Percentiles rank a stretch among this genome's conserved stretches.
Conservation (phyloP, 2,329 filamentous ascomycete genomes). For the Xylaria arbuscula region DNA sequence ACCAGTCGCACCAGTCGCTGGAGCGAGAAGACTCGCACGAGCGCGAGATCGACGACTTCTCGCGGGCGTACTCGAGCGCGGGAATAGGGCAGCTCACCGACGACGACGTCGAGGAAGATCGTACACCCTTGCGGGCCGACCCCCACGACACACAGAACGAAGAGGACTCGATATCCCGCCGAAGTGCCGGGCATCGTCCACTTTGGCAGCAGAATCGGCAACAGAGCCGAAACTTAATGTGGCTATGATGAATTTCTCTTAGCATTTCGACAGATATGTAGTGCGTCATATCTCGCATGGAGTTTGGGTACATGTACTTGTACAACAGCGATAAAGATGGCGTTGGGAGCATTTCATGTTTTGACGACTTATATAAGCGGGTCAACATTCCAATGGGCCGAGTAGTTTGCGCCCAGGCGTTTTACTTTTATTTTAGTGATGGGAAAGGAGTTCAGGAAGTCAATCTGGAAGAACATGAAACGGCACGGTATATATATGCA, state of each 20-base stretch:
- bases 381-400: background rate
- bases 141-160: slow-evolving; percentile 14
- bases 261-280: background rate
- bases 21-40: slow-evolving; percentile 56
- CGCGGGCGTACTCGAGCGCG: slow-evolving; percentile 55
- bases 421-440: background rate
- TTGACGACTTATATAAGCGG: slow-evolving; percentile 2
- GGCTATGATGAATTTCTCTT: slow-evolving; percentile 52
- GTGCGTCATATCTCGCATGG: background rate
- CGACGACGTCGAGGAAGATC: slow-evolving; percentile 51
- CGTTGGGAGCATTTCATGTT: background rate
- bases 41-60: slow-evolving; percentile 60
- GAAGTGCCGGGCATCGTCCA: slow-evolving; percentile 53
- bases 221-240: slow-evolving; percentile 60
- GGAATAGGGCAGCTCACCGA: slow-evolving; percentile 50
- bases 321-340: slow-evolving; percentile 19
- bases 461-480: background rate
- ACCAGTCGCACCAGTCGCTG: slow-evolving; percentile 35
- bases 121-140: slow-evolving; percentile 47
- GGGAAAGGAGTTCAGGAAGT: background rate
- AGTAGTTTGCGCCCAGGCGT: background rate
- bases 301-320: background rate
- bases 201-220: slow-evolving; percentile 67
- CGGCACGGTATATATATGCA: slow-evolving; percentile 1
- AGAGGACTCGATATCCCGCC: slow-evolving; percentile 42